Evolutionary conservation across 2,329 filamentous ascomycete genomes (phyloP).

Genomic region (Fonsecaea multimorphosa): DNA sequence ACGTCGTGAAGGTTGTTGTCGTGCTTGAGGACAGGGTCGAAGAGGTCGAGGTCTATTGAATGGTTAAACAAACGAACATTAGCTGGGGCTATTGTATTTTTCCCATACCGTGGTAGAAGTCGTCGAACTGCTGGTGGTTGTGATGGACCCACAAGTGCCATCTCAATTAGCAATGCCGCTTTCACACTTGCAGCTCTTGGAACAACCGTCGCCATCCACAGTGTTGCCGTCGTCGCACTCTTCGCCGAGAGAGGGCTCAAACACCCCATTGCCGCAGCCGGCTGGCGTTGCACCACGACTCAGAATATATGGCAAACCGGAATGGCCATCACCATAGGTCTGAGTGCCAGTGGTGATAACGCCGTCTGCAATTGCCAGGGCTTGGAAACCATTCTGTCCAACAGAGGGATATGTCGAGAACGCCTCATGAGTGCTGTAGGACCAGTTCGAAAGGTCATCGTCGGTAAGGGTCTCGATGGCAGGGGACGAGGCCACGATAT

Average conservation of each 20-base stretch:
- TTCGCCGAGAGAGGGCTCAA: slow-evolving; percentile 13
- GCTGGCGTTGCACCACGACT: slow-evolving; percentile 7
- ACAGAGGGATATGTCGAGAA: slow-evolving; percentile 9
- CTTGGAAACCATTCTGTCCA: slow-evolving; percentile 9
- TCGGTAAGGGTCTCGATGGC: slow-evolving; percentile 14
- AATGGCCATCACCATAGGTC: slow-evolving; percentile 8
- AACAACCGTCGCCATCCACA: slow-evolving; percentile 11
- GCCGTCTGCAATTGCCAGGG: slow-evolving; percentile 8
- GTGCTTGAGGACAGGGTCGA: not conserved
- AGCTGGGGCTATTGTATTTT: not conserved
- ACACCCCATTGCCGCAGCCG: slow-evolving; percentile 5
- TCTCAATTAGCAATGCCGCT: slow-evolving; percentile 12
- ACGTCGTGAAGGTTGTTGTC: slow-evolving; percentile 1
- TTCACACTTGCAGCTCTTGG: slow-evolving; percentile 16
- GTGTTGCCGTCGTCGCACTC: slow-evolving; percentile 17
- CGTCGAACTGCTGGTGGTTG: slow-evolving; percentile 5
- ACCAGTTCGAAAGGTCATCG: slow-evolving; percentile 12
- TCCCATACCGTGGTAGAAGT: slow-evolving; percentile 4
- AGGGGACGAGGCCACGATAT: slow-evolving; percentile 8
- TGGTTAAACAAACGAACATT: not conserved
- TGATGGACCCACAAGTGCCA: slow-evolving; percentile 7
- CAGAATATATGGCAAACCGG: slow-evolving; percentile 8
- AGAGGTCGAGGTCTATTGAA: not conserved
- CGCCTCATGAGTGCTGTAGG: slow-evolving; percentile 11
- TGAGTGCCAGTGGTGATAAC: slow-evolving; percentile 10